Conservation (phyloP, 2,329 filamentous ascomycete genomes). For the Colletotrichum lentis region DNA sequence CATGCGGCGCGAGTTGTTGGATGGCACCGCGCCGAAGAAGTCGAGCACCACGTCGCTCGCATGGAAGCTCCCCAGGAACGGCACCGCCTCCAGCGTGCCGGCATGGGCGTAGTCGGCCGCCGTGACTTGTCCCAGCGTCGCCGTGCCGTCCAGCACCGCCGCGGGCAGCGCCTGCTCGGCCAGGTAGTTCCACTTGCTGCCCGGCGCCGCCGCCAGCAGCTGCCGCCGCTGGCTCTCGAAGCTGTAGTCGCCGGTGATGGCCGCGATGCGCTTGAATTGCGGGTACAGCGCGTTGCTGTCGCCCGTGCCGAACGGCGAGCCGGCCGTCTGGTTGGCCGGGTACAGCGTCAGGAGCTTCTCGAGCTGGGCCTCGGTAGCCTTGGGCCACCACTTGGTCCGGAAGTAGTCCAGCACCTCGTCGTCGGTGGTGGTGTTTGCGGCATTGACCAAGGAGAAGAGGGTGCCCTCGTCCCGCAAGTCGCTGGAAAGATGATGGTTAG, state of each 20-base stretch:
- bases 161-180: conserved; percentile 52
- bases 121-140: conserved; percentile 59
- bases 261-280: conserved; percentile 69
- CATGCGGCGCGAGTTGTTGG: conserved; percentile 57
- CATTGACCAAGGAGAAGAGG: conserved; percentile 66
- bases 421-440: conserved; percentile 63
- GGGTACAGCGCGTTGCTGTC: conserved; percentile 67
- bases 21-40: conserved; percentile 59
- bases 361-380: conserved; percentile 50
- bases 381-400: conserved; percentile 51
- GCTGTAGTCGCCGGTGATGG: conserved; percentile 67
- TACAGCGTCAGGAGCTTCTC: conserved; percentile 64
- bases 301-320: conserved; percentile 68
- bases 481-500: conserved; percentile 69
- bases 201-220: conserved; percentile 58
- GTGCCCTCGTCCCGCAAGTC: conserved; percentile 73
- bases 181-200: conserved; percentile 75
- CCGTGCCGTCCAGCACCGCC: conserved; percentile 54
- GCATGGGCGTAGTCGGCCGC: conserved; percentile 60
- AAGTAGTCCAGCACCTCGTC: conserved; percentile 56
- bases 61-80: conserved; percentile 80
- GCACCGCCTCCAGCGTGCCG: conserved; percentile 45
- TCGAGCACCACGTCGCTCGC: conserved; percentile 72
- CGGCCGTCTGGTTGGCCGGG: conserved; percentile 58
- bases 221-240: conserved; percentile 54